Conservation (phyloP, 306 rosid species). For the Phaseolus lunatus region DNA sequence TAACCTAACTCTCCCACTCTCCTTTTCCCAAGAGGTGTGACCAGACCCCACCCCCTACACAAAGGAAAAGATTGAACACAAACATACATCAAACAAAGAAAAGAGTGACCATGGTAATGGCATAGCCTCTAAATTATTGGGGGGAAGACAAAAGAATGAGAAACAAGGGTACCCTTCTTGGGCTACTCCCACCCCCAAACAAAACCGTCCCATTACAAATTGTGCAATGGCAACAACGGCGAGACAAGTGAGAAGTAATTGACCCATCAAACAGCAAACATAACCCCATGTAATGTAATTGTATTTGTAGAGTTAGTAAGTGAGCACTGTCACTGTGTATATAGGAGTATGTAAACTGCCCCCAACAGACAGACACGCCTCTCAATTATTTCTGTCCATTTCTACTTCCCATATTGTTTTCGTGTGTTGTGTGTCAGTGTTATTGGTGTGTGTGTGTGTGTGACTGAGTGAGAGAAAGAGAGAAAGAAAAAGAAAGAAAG, state of each 20-base stretch:
- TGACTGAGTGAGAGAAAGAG: background rate
- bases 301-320: background rate
- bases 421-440: constrained; percentile 28
- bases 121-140: constrained; percentile 49
- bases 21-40: constrained; percentile 54
- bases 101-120: constrained; percentile 32
- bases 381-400: constrained; percentile 50
- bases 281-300: constrained; percentile 54
- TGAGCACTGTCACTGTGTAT: constrained; percentile 42
- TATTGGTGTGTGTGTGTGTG: background rate
- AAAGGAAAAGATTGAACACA: constrained; percentile 56
- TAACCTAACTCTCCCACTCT: constrained; percentile 63
- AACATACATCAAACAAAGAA: constrained; percentile 26
- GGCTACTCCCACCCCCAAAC: constrained; percentile 48
- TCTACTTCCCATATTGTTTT: constrained; percentile 42
- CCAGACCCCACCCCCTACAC: constrained; percentile 50
- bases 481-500: background rate
- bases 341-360: constrained; percentile 37
- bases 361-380: constrained; percentile 43
- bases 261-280: constrained; percentile 55
- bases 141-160: constrained; percentile 51
- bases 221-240: constrained; percentile 48
- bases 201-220: constrained; percentile 63
- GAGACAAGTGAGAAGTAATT: constrained; percentile 41
- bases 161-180: constrained; percentile 58